Base-by-base conservation (phyloP, 2,329 filamentous ascomycete genomes). In the Cryphonectria radicalis region DNA sequence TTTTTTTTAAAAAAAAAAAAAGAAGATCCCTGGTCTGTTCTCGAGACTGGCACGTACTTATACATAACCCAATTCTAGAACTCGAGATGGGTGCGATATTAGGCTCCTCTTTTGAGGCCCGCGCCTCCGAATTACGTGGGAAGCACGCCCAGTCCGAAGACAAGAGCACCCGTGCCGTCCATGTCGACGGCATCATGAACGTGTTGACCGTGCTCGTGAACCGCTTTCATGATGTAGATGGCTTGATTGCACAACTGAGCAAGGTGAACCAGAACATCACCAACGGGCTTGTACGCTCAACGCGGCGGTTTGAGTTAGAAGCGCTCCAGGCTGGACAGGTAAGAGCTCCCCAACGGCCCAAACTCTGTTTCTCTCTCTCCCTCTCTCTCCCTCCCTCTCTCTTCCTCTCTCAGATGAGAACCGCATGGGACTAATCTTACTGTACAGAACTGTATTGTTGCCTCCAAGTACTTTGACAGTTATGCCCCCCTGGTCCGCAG, bases 311-410 rank as follows among this genome's bases (percentile, higher is more conserved):
- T 1, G 87, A 89, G 76, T 77, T 89, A 25, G 85, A 87, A 70
- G 75, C 88, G 5, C 80, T 88, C 66, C 81, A 84, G 68, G 82
- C 81, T 17, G 87, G 86, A 74, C 87, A 84, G 81, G 86, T 87
- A 75, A 76, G 81, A 43, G 10, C 19, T 71, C n/a, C n/a, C 22
- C 40, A 32, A 32, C 1, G 32, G 32, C 4, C 32, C 32, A 1
- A 32, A 32, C 32, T 32, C 43, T 22, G 17, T 25, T 3, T 37
- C 7, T 32, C 40, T 14, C 25, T 35, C 43, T 22, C n/a, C 22
- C 32, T 37, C 7, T 32, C 40, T 14, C 25, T 35, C 42, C 2
- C 3, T 35, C 42, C 22, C 43, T 22, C n/a, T 25, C 32, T 10
- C 10, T 11, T 3, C 37, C 37, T 40, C 13, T 50, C 43, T 8